Evolutionary conservation across 179 eudicot genomes (phyloP).

Genomic region (Corrigiola litoralis): DNA sequence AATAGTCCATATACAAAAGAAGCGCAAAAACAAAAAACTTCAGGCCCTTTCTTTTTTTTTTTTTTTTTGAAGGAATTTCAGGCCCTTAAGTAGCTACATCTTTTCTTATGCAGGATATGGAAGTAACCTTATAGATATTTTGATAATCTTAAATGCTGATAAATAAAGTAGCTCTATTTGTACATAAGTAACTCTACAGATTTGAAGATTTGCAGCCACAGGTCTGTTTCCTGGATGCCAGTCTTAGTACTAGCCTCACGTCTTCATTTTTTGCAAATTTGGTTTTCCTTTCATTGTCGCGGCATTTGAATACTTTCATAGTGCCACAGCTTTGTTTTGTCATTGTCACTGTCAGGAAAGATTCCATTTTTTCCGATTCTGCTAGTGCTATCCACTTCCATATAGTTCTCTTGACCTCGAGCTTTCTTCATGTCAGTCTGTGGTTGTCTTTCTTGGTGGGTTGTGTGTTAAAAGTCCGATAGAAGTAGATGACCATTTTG

Average conservation of each 20-base stretch:
- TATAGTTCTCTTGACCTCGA: not conserved
- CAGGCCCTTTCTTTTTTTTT: no score
- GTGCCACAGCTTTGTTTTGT: not conserved
- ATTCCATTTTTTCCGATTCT: not conserved
- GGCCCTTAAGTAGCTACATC: no score
- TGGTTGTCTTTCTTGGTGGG: conserved; percentile 7
- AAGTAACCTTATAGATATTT: not conserved
- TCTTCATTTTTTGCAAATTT: not conserved
- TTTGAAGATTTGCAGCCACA: not conserved
- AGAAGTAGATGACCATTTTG: not conserved
- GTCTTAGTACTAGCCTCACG: not conserved
- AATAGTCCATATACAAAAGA: no score
- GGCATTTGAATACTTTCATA: not conserved
- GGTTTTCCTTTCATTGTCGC: not conserved
- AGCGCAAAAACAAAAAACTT: no score
- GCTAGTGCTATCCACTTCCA: not conserved
- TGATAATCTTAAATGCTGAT: not conserved
- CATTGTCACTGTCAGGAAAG: not conserved
- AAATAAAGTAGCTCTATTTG: not conserved
- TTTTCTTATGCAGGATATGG: no score
- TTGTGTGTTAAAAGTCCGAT: not conserved
- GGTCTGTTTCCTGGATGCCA: not conserved
- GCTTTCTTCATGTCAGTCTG: not conserved
- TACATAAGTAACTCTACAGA: not conserved
- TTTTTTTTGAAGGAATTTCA: no score